A percentile compares a stretch with the other conserved stretches of the same genome.
These are phyloP conservation scores for Citrus inodora DNA, from an alignment of 345 rosid species.

Conservation along the genomic window DNA sequence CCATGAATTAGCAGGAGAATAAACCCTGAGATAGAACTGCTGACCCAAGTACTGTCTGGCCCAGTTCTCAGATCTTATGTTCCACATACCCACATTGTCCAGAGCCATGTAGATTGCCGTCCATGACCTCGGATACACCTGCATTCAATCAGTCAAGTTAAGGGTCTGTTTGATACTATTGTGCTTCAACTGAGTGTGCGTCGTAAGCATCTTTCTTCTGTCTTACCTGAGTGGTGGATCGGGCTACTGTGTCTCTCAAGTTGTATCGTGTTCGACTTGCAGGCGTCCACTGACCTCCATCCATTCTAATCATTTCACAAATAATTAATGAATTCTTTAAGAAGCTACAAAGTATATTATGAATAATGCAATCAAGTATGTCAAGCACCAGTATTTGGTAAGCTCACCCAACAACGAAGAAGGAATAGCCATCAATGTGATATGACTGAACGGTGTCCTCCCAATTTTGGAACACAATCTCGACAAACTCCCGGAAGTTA, in stretches of 20 bases:
- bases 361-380: background rate
- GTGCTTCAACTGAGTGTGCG: no score
- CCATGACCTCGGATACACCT: slow-evolving; percentile 95
- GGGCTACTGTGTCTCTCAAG: slow-evolving; percentile 69
- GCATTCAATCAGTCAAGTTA: slow-evolving; percentile 9
- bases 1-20: slow-evolving; percentile 59
- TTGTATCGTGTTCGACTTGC: slow-evolving; percentile 71
- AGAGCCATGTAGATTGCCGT: slow-evolving; percentile 79
- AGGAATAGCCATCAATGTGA: slow-evolving; percentile 80
- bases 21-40: slow-evolving; percentile 84
- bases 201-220: no score
- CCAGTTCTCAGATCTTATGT: slow-evolving; percentile 88
- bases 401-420: slow-evolving; percentile 88
- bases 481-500: slow-evolving; percentile 64
- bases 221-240: slow-evolving; percentile 63
- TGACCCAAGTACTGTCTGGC: slow-evolving; percentile 89
- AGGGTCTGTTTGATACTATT: background rate
- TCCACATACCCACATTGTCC: slow-evolving; percentile 99
- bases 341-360: background rate
- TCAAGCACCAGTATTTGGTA: background rate
- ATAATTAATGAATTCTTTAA: background rate
- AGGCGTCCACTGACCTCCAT: slow-evolving; percentile 89
- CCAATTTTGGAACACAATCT: slow-evolving; percentile 82
- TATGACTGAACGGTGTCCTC: slow-evolving; percentile 82
- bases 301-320: slow-evolving; percentile 57